These are phyloP conservation scores for Colletotrichum sp. DNA, from an alignment of 2,329 filamentous ascomycete species.

Conservation along the genomic window DNA sequence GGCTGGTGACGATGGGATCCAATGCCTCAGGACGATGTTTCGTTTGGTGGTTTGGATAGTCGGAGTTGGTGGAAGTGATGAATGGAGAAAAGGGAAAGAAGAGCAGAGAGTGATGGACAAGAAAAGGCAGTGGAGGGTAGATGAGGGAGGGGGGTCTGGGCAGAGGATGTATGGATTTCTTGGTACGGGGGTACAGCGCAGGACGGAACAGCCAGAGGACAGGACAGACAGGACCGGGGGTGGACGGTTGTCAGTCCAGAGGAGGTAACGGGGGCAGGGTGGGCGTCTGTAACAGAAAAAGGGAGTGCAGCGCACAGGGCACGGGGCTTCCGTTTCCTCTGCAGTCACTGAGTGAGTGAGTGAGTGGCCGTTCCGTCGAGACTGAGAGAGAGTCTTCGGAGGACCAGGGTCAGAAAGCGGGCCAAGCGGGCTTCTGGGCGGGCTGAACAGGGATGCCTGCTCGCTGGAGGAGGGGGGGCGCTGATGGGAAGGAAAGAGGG, in stretches of 20 bases:
- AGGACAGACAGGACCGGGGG: background rate
- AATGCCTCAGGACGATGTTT: conserved; percentile 2
- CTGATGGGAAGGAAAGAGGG: conserved; percentile 7
- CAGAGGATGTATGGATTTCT: conserved; percentile 1
- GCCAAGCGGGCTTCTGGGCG: conserved; percentile 17
- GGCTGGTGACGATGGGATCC: conserved; percentile 3
- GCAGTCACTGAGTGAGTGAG: conserved; percentile 8
- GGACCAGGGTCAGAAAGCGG: conserved; percentile 7
- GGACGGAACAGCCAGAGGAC: background rate
- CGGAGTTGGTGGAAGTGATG: background rate
- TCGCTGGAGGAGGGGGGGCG: background rate
- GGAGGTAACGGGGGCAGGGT: background rate
- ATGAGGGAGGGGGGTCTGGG: conserved; percentile 6
- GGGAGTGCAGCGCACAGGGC: background rate
- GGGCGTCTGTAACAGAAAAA: conserved; percentile 1
- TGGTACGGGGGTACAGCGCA: background rate
- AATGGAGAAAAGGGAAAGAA: background rate
- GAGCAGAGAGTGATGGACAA: background rate
- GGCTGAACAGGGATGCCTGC: conserved; percentile 12
- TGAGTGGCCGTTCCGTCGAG: conserved; percentile 10
- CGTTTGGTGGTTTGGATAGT: conserved; percentile 20
- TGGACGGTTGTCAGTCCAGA: background rate
- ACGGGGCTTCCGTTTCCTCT: conserved; percentile 18
- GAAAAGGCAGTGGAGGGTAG: background rate
- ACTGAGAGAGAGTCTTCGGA: background rate